These are phyloP conservation scores for Aspergillus incahuasiensis DNA, from an alignment of 495 filamentous ascomycete species.

Conservation along the genomic window DNA sequence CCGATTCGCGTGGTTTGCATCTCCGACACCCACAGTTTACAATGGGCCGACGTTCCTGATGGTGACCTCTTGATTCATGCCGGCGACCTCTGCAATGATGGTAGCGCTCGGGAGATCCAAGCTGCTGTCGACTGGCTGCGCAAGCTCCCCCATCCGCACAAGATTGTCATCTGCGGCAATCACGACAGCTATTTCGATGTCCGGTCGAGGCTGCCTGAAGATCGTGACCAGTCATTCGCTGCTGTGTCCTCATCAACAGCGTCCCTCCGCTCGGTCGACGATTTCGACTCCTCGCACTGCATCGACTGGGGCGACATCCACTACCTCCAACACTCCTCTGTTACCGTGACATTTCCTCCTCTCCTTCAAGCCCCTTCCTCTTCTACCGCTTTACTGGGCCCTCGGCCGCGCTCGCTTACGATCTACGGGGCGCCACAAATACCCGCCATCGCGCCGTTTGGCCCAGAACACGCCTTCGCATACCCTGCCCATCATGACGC, in stretches of 20 bases:
- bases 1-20: constrained; percentile 79
- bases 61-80: constrained; percentile 89
- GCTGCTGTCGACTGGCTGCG: constrained; percentile 74
- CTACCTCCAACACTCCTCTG: constrained; percentile 60
- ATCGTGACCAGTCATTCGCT: constrained; percentile 34
- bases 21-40: constrained; percentile 77
- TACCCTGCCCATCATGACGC: constrained; percentile 56
- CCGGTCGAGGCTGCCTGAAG: constrained; percentile 39
- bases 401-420: constrained; percentile 38
- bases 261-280: constrained; percentile 39
- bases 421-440: constrained; percentile 64
- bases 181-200: constrained; percentile 80
- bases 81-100: constrained; percentile 75
- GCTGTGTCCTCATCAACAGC: constrained; percentile 37
- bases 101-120: constrained; percentile 68
- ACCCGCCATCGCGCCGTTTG: constrained; percentile 49
- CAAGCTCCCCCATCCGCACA: constrained; percentile 65
- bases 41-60: constrained; percentile 58
- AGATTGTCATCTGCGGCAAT: constrained; percentile 84
- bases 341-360: constrained; percentile 45
- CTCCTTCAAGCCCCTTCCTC: constrained; percentile 12
- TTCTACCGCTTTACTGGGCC: constrained; percentile 10
- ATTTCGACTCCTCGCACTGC: constrained; percentile 26
- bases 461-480: constrained; percentile 62
- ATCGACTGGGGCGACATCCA: constrained; percentile 57